These are phyloP conservation scores for Vitis rotundifolia DNA, from an alignment of 164 flowering plant species.

Conservation along the genomic window DNA sequence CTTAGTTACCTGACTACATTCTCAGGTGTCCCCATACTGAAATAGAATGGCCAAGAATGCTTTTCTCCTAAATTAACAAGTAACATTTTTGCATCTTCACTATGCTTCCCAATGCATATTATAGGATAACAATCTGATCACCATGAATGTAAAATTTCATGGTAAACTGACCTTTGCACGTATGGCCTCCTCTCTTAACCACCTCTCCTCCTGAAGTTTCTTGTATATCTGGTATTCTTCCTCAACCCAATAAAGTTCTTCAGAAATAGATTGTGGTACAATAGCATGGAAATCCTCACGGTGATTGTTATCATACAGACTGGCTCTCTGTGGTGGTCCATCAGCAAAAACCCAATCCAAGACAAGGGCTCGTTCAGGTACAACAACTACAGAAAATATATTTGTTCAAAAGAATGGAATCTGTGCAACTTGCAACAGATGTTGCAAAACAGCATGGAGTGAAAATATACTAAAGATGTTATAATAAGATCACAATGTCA, in stretches of 20 bases:
- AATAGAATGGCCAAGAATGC: background rate
- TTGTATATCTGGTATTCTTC: slow-evolving; percentile 63
- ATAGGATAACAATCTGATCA: background rate
- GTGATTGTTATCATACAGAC: slow-evolving; percentile 78
- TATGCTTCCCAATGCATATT: background rate
- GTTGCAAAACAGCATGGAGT: background rate
- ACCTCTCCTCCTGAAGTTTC: slow-evolving; percentile 80
- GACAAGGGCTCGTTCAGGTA: slow-evolving; percentile 75
- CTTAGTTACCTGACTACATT: background rate
- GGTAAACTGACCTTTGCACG: slow-evolving; percentile 69
- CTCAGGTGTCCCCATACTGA: background rate
- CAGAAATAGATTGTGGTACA: slow-evolving; percentile 57
- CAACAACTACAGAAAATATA: slow-evolving; percentile 53
- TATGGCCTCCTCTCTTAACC: slow-evolving; percentile 66
- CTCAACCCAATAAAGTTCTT: slow-evolving; percentile 77
- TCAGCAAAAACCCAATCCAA: slow-evolving; percentile 99
- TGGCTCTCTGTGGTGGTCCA: slow-evolving; percentile 80
- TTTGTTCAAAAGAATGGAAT: background rate
- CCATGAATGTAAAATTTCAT: background rate
- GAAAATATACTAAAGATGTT: background rate
- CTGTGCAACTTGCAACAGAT: slow-evolving; percentile 5
- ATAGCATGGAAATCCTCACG: slow-evolving; percentile 83
- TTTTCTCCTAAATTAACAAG: background rate
- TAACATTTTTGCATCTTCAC: background rate
- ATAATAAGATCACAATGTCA: background rate